phyloP scores from a whole-genome alignment of 305 asterid genomes.

The Rubia tinctorum region DNA sequence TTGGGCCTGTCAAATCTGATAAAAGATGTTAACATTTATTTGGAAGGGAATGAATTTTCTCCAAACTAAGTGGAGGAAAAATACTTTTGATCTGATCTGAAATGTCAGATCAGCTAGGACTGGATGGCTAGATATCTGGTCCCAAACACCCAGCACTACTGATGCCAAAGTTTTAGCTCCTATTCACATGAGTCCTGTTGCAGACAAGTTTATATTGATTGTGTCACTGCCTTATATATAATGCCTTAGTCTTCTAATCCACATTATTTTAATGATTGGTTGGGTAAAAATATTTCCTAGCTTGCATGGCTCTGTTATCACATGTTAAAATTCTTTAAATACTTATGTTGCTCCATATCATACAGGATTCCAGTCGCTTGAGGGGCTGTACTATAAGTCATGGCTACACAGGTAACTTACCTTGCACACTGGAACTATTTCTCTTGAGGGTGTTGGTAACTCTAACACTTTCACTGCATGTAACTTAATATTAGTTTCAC shows the following conservation, averaged over 20 bases:
- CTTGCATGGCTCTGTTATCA: background rate
- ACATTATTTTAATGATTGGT: background rate
- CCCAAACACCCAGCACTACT: background rate
- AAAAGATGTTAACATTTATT: background rate
- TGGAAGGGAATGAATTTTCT: background rate
- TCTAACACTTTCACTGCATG: background rate
- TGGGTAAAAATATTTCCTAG: background rate
- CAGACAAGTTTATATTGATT: background rate
- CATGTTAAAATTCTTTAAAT: background rate
- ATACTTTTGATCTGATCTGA: background rate
- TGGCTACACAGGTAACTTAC: constrained; percentile 51
- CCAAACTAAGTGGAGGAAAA: background rate
- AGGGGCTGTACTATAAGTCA: constrained; percentile 56
- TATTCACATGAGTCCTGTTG: background rate
- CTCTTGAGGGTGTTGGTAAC: background rate
- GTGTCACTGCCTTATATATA: background rate
- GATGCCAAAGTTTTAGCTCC: background rate
- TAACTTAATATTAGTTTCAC: background rate
- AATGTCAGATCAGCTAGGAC: background rate
- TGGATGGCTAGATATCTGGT: background rate
- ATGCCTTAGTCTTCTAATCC: background rate
- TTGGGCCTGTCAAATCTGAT: background rate
- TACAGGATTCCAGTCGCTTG: constrained; percentile 78
- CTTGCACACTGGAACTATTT: background rate
- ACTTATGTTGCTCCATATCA: constrained; percentile 8